These are phyloP conservation scores for Nymphaea colorata DNA, from an alignment of 164 flowering plant species.

Conservation along the genomic window DNA sequence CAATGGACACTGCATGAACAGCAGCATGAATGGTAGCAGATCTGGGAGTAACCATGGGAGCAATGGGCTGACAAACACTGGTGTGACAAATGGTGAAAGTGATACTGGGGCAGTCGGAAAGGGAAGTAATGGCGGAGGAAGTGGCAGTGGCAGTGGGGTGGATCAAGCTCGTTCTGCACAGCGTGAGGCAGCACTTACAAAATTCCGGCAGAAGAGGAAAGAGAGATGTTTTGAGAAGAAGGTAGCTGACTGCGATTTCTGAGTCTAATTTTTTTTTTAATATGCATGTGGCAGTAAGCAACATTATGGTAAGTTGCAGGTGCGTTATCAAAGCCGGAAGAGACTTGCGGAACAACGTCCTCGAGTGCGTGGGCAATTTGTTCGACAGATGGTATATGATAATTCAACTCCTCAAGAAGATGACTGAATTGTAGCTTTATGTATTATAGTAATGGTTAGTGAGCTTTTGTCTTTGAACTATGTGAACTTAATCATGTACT, in stretches of 20 bases:
- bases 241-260: slow-evolving; percentile 24
- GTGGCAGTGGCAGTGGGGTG: slow-evolving; percentile 21
- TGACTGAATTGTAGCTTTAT: neutral
- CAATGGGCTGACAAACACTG: slow-evolving; percentile 37
- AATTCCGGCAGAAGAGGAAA: slow-evolving; percentile 73
- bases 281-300: too few species aligned
- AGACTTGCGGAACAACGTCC: slow-evolving; percentile 72
- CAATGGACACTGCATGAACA: slow-evolving; percentile 34
- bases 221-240: slow-evolving; percentile 75
- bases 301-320: slow-evolving; percentile 21
- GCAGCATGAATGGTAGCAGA: slow-evolving; percentile 52
- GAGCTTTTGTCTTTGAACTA: neutral
- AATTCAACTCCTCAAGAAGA: slow-evolving; percentile 12
- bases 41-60: slow-evolving; percentile 73
- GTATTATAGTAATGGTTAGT: neutral
- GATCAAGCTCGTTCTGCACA: slow-evolving; percentile 47
- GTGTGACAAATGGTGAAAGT: slow-evolving; percentile 29
- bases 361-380: slow-evolving; percentile 74
- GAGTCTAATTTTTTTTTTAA: neutral
- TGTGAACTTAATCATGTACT: neutral
- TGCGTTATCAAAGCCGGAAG: slow-evolving; percentile 71
- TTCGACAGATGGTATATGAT: slow-evolving; percentile 29
- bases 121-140: slow-evolving; percentile 26
- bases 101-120: slow-evolving; percentile 33
- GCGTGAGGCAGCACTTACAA: slow-evolving; percentile 71